Evolutionary conservation across 2,329 filamentous ascomycete species (phyloP), one percentile per base, ranked within the genome.

Genomic region (Chrysoporthe puriensis): DNA sequence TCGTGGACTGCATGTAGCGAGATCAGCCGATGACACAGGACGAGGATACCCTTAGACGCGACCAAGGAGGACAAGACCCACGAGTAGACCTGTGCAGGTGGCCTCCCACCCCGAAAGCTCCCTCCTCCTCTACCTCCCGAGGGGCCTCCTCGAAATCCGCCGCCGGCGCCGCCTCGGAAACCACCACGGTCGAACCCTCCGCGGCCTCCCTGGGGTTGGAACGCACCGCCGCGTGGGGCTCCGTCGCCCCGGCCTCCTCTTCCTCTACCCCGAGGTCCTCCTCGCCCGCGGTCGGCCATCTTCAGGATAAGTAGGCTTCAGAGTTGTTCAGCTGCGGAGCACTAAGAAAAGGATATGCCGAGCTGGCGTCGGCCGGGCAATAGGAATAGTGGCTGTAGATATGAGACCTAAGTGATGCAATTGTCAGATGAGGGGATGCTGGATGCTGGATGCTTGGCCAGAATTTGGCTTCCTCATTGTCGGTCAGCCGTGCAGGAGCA

Each of bases 121-220:
- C 60, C 64, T 40, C 67, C 52, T 52, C 67, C 59, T n/a, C 63
- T 59, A 14, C 63, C 59, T 42, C 59, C 54, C 13, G 11, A 8
- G 32, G 8, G 18, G 4, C 59, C 66, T 16, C 63, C 56, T 9
- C 63, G 50, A n/a, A 56, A 36, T 36, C 67, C 61, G 14, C 67
- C 67, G 8, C 67, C 54, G 26, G 42, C 46, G 26, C 57, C 48
- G 3, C 67, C 67, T 4, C 63, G 66, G 14, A 34, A 68, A 3
- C 66, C 58, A 40, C 66, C 66, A 4, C 62, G 54, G n/a, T 60
- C 64, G 7, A n/a, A 50, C 11, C 66, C 61, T 36, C 61, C 61
- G 18, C 61, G 46, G 14, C 61, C 61, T 21, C 61, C 61, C 46
- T 54, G 61, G n/a, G 61, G 61, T 32, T 46, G 54, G 40, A 64